These are phyloP conservation scores for Phaffomyces antillensis DNA, from an alignment of 805 yeast species.

Conservation along the genomic window DNA sequence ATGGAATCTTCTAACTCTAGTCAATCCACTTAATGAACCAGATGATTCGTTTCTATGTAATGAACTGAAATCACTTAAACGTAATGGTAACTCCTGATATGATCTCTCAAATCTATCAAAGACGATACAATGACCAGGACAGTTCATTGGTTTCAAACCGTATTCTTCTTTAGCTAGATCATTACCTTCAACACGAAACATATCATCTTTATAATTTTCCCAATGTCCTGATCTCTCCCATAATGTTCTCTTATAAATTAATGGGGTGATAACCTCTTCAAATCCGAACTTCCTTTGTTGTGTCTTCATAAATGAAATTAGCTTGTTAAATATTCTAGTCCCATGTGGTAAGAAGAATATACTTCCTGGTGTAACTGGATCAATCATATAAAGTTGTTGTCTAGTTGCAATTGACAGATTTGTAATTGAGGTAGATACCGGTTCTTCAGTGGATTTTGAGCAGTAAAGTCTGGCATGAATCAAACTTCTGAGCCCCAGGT, in stretches of 20 bases:
- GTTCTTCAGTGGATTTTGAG: constrained; percentile 1
- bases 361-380: constrained; percentile 83
- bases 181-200: constrained; percentile 77
- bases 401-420: constrained; percentile 27
- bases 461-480: constrained; percentile 3
- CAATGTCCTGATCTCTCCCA: constrained; percentile 96
- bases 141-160: constrained; percentile 92
- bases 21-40: constrained; percentile 88
- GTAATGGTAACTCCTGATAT: constrained; percentile 77
- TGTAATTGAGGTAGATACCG: constrained; percentile 15
- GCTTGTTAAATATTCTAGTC: constrained; percentile 72
- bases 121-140: constrained; percentile 91
- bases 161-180: constrained; percentile 41
- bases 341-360: constrained; percentile 92
- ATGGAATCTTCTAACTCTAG: constrained; percentile 90
- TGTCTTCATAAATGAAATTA: constrained; percentile 74
- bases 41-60: constrained; percentile 92
- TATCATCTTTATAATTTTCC: constrained; percentile 90
- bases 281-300: constrained; percentile 80
- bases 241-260: constrained; percentile 70
- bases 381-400: constrained; percentile 75
- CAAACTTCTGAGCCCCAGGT: background rate
- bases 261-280: constrained; percentile 88
- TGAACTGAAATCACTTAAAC: constrained; percentile 85
- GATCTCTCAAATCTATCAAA: constrained; percentile 72